Percentiles rank a stretch among this genome's conserved stretches.
Evolutionary conservation across 805 yeast genomes (phyloP).

Genomic region (Schwanniomyces pseudopolymorphus): DNA sequence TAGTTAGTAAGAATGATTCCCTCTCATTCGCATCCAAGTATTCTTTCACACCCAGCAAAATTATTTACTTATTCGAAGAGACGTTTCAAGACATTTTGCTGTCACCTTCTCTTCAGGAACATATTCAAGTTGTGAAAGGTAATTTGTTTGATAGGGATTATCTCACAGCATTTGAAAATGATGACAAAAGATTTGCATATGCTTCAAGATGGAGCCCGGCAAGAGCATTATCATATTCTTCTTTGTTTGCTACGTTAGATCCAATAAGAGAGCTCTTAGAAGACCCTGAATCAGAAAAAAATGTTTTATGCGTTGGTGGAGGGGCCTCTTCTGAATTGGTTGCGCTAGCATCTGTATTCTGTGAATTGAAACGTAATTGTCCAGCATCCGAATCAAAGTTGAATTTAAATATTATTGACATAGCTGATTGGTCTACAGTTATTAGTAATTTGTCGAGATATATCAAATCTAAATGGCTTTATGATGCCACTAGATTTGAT

Average conservation of each 20-base stretch:
- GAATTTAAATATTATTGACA: slow-evolving; percentile 61
- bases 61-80: slow-evolving; percentile 36
- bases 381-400: slow-evolving; percentile 34
- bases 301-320: slow-evolving; percentile 73
- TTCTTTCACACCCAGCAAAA: slow-evolving; percentile 33
- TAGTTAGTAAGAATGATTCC: slow-evolving; percentile 10
- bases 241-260: slow-evolving; percentile 56
- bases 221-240: slow-evolving; percentile 70
- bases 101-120: slow-evolving; percentile 33
- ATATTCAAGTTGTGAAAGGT: slow-evolving; percentile 69
- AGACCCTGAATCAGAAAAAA: slow-evolving; percentile 26
- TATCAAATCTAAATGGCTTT: slow-evolving; percentile 55
- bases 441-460: slow-evolving; percentile 44
- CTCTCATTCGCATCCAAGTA: slow-evolving; percentile 35
- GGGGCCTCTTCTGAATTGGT: slow-evolving; percentile 87
- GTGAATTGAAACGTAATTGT: slow-evolving; percentile 34
- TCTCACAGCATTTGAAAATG: slow-evolving; percentile 62
- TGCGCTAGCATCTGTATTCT: slow-evolving; percentile 59
- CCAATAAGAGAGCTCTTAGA: slow-evolving; percentile 39
- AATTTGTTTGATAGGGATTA: slow-evolving; percentile 72
- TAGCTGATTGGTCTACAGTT: slow-evolving; percentile 73
- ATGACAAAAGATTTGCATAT: slow-evolving; percentile 69
- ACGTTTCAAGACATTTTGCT: slow-evolving; percentile 32
- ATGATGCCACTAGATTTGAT: slow-evolving; percentile 27
- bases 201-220: slow-evolving; percentile 86